Conservation (phyloP, 176 grass and related monocot species). For the Phyllostachys edulis region DNA sequence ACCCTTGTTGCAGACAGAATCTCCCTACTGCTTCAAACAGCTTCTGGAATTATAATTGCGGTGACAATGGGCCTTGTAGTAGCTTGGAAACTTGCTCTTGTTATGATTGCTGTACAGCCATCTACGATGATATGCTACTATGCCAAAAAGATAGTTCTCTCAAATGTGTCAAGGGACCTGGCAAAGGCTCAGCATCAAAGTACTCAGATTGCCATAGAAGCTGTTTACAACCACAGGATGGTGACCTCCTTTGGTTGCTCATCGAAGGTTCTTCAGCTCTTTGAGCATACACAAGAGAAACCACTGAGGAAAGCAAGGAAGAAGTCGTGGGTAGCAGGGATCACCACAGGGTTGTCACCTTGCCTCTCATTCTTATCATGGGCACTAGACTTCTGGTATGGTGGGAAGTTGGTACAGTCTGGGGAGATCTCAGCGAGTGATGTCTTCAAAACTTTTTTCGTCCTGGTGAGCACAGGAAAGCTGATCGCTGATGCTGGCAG, state of each 20-base stretch:
- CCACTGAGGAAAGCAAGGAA: constrained; percentile 78
- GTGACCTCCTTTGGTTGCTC: constrained; percentile 93
- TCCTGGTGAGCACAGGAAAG: constrained; percentile 97
- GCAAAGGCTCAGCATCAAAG: constrained; percentile 89
- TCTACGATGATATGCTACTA: constrained; percentile 88
- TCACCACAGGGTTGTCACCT: constrained; percentile 84
- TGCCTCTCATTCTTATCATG: constrained; percentile 91
- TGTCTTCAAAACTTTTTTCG: constrained; percentile 99
- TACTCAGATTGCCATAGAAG: constrained; percentile 97
- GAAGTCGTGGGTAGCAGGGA: constrained; percentile 89
- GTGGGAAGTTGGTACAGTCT: constrained; percentile 74
- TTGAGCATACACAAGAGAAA: constrained; percentile 75
- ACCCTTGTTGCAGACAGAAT: constrained; percentile 94
- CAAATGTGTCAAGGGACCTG: constrained; percentile 79
- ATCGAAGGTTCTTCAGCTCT: constrained; percentile 75
- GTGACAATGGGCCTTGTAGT: constrained; percentile 85
- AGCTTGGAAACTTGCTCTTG: constrained; percentile 96
- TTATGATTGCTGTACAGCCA: constrained; percentile 99
- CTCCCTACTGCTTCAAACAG: constrained; percentile 90
- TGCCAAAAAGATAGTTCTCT: constrained; percentile 88
- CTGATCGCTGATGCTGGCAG: constrained; percentile 95
- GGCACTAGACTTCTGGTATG: constrained; percentile 99
- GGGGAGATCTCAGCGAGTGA: constrained; percentile 85
- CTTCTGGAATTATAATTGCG: constrained; percentile 75
- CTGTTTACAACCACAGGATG: constrained; percentile 96